These are phyloP conservation scores for Phytophthora kernoviae DNA, from an alignment of 352 stramenopile species.

Conservation along the genomic window DNA sequence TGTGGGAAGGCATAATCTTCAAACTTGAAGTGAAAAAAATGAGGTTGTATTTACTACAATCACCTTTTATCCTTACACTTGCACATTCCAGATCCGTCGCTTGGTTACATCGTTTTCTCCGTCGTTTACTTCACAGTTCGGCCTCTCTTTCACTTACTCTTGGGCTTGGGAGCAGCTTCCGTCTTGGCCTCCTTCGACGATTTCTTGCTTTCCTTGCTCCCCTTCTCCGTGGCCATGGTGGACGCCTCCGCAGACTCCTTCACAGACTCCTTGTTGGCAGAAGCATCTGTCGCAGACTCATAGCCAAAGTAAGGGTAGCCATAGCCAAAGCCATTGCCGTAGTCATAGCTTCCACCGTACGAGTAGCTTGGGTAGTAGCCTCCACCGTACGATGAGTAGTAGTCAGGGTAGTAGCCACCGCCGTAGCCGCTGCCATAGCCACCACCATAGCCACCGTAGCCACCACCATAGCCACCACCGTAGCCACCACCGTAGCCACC, in stretches of 20 bases:
- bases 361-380: too few relatives aligned
- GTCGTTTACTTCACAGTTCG: background rate
- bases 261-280: background rate
- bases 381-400: background rate
- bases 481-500: constrained; percentile 1
- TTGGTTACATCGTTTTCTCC: constrained; percentile 1
- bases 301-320: background rate
- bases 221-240: background rate
- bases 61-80: background rate
- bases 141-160: background rate
- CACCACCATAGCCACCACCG: background rate
- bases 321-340: constrained; percentile 1
- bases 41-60: background rate
- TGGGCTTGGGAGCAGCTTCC: background rate
- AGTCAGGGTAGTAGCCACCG: background rate
- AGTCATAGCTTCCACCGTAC: background rate
- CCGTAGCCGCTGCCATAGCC: background rate
- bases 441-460: background rate
- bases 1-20: too few relatives aligned
- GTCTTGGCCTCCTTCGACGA: background rate
- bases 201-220: background rate
- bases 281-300: background rate
- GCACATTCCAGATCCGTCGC: background rate
- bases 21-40: too few relatives aligned
- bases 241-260: background rate